A percentile compares a stretch with the other conserved stretches of the same genome.
Conservation (phyloP, 2,329 filamentous ascomycete species). For the Thelonectria discophora region DNA sequence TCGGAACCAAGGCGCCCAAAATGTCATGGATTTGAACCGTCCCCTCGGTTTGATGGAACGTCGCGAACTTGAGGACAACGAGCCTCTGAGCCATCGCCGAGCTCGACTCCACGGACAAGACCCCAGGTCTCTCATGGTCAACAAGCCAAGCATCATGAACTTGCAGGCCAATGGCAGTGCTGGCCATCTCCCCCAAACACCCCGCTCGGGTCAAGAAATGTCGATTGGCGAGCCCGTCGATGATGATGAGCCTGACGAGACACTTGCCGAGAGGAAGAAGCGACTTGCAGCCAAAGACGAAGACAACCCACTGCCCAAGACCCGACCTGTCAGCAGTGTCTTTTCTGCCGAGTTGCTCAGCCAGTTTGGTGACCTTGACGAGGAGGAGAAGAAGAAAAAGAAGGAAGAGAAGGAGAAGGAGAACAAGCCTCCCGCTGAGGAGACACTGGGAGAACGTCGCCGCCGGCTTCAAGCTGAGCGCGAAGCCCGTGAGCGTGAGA, state of each 20-base stretch:
- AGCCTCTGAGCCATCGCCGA: slow-evolving; percentile 81
- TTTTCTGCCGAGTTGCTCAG: slow-evolving; percentile 76
- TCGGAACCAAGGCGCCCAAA: slow-evolving; percentile 62
- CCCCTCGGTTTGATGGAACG: slow-evolving; percentile 81
- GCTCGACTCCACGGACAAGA: slow-evolving; percentile 75
- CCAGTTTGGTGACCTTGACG: slow-evolving; percentile 65
- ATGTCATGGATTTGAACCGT: slow-evolving; percentile 65
- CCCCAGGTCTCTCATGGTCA: slow-evolving; percentile 52
- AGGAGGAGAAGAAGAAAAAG: slow-evolving; percentile 51
- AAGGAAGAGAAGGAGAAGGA: slow-evolving; percentile 57
- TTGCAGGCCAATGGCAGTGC: slow-evolving; percentile 45
- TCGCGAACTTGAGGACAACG: slow-evolving; percentile 89
- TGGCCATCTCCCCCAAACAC: slow-evolving; percentile 30
- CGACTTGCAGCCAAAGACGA: slow-evolving; percentile 69
- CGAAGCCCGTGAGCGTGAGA: slow-evolving; percentile 69
- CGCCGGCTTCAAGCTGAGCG: slow-evolving; percentile 75
- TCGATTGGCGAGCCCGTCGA: slow-evolving; percentile 50
- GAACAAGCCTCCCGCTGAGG: slow-evolving; percentile 65
- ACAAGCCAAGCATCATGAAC: slow-evolving; percentile 56
- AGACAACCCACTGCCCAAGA: slow-evolving; percentile 57
- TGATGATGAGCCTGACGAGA: slow-evolving; percentile 67
- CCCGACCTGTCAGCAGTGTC: slow-evolving; percentile 68
- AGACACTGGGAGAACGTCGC: slow-evolving; percentile 81
- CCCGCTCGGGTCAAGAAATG: slow-evolving; percentile 39
- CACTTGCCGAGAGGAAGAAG: slow-evolving; percentile 70